These are phyloP conservation scores for Tetradesmus obliquus DNA, from an alignment of 139 green algal genomes.

Conservation along the genomic window DNA sequence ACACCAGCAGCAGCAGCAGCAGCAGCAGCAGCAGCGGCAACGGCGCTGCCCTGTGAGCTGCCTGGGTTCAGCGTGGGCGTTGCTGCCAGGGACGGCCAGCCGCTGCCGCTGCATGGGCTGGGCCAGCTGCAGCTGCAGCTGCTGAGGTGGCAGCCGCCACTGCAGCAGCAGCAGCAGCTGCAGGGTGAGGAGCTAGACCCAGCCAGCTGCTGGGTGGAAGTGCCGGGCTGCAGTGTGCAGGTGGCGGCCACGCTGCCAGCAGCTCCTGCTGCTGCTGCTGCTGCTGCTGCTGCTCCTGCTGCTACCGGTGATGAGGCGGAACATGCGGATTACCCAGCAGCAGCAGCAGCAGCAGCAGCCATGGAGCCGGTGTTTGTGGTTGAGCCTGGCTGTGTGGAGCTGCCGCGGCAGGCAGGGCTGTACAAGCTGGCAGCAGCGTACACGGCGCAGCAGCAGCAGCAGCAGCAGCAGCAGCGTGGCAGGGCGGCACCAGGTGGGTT, in stretches of 20 bases:
- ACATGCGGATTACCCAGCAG: neutral
- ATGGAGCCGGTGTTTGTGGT: neutral
- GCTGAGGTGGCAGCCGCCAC: neutral
- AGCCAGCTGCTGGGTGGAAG: neutral
- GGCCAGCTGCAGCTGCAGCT: neutral
- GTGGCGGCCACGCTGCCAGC: neutral
- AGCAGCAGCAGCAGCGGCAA: neutral
- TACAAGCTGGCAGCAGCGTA: neutral
- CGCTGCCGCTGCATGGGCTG: neutral
- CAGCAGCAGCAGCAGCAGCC: neutral
- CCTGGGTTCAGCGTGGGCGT: neutral
- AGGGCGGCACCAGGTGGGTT: neutral
- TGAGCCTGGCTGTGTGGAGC: neutral
- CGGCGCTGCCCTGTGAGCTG: neutral
- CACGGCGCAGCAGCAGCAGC: constrained; percentile 4
- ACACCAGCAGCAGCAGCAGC: neutral
- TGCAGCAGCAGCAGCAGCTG: constrained; percentile 7
- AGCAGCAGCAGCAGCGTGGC: constrained; percentile 21
- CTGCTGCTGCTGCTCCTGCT: neutral
- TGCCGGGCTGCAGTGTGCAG: neutral
- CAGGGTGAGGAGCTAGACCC: neutral
- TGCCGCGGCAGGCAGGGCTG: neutral
- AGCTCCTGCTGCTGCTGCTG: neutral
- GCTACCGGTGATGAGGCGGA: neutral
- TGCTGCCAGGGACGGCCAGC: neutral